Base-by-base conservation (phyloP, 169 alveolate species). In the Miamiensis avidus region DNA sequence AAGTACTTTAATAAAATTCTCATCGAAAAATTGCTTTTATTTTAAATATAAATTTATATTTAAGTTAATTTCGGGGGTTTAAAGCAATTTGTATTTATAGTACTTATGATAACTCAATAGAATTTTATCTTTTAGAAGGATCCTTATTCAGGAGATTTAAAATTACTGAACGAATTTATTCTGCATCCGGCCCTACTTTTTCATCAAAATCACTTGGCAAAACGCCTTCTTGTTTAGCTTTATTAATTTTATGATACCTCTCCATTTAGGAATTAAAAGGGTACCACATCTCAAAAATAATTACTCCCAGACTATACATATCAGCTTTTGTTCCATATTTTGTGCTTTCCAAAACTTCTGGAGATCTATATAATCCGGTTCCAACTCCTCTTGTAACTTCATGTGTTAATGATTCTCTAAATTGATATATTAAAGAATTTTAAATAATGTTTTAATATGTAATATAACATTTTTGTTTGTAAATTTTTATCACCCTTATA, bases 201-300 rank as follows among this genome's bases (percentile, higher is more conserved):
- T 75, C 34, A 29, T 89, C 85, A 82, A 89, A 86, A 86, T 89
- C 93, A 0, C 34, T 29, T 29, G 93, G 93, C 78, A 74, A 86
- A 33, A n/a, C 31, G 75, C 76, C 76, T 27, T 86, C 77, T 11
- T 82, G 82, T 82, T 87, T 89, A 69, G 86, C 83, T 75, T 65
- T 33, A 28, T 86, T 89, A 15, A 89, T 83, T 25, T 30, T 78
- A n/a, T 69, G 33, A 73, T 83, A 83, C 83, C 89, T 89, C 83
- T 89, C 93, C 89, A 83, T 83, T 64, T 86, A 86, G 25, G 89
- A 77, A 30, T 81, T 75, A 69, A 89, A 81, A 77, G 86, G 79
- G 76, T 89, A 89, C 86, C 88, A 86, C 93, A 89, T 89, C 83
- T 89, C 93, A 76, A 86, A 89, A 28, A 89, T 89, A n/a, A 89